Conservation (phyloP, 2,329 filamentous ascomycete species). For the Cladosporium colombiae region DNA sequence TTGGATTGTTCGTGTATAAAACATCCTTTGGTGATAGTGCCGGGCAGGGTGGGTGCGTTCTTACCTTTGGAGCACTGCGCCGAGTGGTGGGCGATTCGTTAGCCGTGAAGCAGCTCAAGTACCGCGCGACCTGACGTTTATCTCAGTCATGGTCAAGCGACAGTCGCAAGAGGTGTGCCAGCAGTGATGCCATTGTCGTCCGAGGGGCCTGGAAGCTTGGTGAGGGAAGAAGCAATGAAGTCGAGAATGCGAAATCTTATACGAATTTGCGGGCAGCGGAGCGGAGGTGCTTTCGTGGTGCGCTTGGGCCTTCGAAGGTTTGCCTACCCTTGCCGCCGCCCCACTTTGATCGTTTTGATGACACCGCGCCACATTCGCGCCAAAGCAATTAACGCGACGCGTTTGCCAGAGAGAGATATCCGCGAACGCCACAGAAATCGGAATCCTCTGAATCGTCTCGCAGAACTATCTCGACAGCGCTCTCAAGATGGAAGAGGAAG, state of each 20-base stretch:
- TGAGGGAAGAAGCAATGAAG: neutral
- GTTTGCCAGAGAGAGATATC: neutral
- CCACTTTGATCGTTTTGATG: no score
- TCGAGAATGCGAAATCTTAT: constrained; percentile 17
- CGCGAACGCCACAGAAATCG: neutral
- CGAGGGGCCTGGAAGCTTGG: constrained; percentile 5
- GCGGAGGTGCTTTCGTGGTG: neutral
- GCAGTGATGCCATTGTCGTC: constrained; percentile 9
- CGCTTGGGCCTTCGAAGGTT: neutral
- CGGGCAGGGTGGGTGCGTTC: constrained; percentile 2
- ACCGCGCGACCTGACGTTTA: neutral
- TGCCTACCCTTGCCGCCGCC: neutral
- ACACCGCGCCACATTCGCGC: no score
- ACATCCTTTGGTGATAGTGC: constrained; percentile 28
- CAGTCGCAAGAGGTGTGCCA: constrained; percentile 5
- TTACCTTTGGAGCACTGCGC: constrained; percentile 10
- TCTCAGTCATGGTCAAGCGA: constrained; percentile 1
- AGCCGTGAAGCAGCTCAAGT: constrained; percentile 1
- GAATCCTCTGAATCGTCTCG: neutral
- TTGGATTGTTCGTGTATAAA: constrained; percentile 57
- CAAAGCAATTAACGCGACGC: neutral
- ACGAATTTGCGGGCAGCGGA: constrained; percentile 6
- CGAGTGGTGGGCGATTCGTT: neutral
- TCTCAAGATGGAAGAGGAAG: constrained; percentile 11
- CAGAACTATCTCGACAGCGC: neutral